A percentile compares a stretch with the other conserved stretches of the same genome.
Conservation (phyloP, 805 yeast species). For the Torulaspora maleeae region DNA sequence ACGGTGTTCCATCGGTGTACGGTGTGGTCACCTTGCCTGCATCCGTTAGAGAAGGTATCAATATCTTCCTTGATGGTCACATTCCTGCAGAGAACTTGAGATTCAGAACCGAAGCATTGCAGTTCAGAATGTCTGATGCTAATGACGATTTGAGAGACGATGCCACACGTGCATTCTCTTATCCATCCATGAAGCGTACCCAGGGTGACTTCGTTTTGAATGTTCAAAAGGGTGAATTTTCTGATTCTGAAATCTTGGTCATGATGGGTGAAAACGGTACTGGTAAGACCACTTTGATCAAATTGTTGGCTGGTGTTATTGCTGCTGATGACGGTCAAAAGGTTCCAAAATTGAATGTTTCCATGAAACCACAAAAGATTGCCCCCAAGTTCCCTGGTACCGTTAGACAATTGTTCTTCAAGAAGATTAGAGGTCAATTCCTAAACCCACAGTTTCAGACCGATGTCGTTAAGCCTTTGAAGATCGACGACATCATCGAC, state of each 20-base stretch:
- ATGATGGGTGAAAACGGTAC: conserved; percentile 99
- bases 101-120: conserved; percentile 92
- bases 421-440: conserved; percentile 91
- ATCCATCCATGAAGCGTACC: conserved; percentile 82
- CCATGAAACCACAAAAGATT: conserved; percentile 98
- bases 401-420: conserved; percentile 94
- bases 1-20: conserved; percentile 97
- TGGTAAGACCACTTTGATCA: conserved; percentile 97
- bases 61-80: conserved; percentile 96
- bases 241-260: conserved; percentile 93
- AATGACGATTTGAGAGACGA: conserved; percentile 70
- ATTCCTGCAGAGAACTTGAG: conserved; percentile 95
- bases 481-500: conserved; percentile 89
- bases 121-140: conserved; percentile 89
- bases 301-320: conserved; percentile 87
- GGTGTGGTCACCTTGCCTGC: conserved; percentile 98
- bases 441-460: conserved; percentile 97
- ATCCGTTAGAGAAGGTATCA: conserved; percentile 98
- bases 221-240: conserved; percentile 83
- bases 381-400: conserved; percentile 99
- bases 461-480: conserved; percentile 93
- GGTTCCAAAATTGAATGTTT: conserved; percentile 84
- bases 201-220: conserved; percentile 91
- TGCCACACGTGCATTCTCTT: conserved; percentile 69
- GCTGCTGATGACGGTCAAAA: conserved; percentile 81